phyloP scores from a whole-genome alignment of 2,329 filamentous ascomycete genomes.

The Curvularia spicifera region DNA sequence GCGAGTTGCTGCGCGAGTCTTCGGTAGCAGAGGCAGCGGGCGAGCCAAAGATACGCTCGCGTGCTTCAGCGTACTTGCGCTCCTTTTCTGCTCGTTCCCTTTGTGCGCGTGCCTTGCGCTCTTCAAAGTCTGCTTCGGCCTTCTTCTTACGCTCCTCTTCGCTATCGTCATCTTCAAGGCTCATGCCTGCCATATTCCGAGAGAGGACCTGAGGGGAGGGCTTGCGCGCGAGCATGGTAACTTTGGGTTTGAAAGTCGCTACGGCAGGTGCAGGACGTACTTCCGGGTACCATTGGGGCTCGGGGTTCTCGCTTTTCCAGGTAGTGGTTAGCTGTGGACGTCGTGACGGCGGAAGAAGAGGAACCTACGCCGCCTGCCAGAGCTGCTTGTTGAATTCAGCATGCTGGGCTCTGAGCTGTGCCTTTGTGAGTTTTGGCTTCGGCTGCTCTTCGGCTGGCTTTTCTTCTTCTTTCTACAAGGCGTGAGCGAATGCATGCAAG shows the following conservation, averaged over 20 bases:
- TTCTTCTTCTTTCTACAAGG: constrained; percentile 45
- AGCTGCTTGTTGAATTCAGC: constrained; percentile 82
- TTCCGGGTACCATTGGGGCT: constrained; percentile 78
- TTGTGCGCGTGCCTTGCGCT: constrained; percentile 78
- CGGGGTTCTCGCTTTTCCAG: constrained; percentile 68
- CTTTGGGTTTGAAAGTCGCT: constrained; percentile 76
- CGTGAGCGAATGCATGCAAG: constrained; percentile 26
- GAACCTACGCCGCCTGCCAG: constrained; percentile 83
- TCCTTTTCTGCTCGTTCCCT: constrained; percentile 87
- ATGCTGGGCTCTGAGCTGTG: constrained; percentile 80
- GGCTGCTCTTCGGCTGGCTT: constrained; percentile 49
- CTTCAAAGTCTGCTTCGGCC: constrained; percentile 71
- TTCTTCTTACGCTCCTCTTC: constrained; percentile 67
- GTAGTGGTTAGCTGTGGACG: constrained; percentile 23
- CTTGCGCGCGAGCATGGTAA: constrained; percentile 86
- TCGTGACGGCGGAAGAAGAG: neutral
- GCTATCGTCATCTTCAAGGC: constrained; percentile 63
- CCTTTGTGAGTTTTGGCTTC: constrained; percentile 66
- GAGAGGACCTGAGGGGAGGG: constrained; percentile 68
- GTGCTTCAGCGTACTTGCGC: constrained; percentile 84
- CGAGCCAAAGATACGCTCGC: constrained; percentile 84
- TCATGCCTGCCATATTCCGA: constrained; percentile 60
- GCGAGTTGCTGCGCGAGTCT: constrained; percentile 46
- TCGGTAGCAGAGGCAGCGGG: constrained; percentile 46
- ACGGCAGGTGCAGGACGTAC: constrained; percentile 69